Percentiles rank a stretch among this genome's conserved stretches.
Conservation (phyloP, 768 basidiomycete species). For the Termitomyces sp. region DNA sequence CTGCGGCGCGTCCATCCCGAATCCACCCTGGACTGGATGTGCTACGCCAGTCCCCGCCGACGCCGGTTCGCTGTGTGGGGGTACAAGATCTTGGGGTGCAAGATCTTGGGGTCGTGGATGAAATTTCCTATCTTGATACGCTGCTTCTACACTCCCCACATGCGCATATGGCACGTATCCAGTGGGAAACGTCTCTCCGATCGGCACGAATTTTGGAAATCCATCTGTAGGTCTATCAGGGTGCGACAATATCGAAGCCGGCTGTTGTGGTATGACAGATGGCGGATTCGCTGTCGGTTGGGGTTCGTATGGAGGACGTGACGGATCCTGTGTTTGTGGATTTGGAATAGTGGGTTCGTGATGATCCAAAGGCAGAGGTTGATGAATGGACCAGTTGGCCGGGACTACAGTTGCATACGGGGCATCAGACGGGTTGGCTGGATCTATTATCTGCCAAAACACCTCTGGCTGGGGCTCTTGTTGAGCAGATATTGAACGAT, state of each 20-base stretch:
- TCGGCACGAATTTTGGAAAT: not conserved
- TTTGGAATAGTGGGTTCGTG: not conserved
- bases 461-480: not conserved
- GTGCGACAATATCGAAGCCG: not conserved
- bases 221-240: not conserved
- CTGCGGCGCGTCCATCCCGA: not conserved
- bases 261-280: not conserved
- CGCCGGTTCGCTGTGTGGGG: not conserved
- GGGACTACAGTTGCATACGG: constrained; percentile 6
- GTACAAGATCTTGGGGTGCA: not conserved
- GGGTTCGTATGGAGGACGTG: not conserved
- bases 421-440: constrained; percentile 1
- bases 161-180: constrained; percentile 12
- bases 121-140: not conserved
- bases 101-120: not conserved
- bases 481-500: not conserved
- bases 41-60: not conserved
- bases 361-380: not conserved
- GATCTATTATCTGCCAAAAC: not conserved
- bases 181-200: constrained; percentile 6
- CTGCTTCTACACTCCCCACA: constrained; percentile 3
- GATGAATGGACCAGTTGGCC: constrained; percentile 3
- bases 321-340: not conserved
- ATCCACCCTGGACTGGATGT: not conserved
- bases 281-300: not conserved